These are phyloP conservation scores for Saccharum officinarum DNA, from an alignment of 176 grass and related monocot genomes.

Conservation along the genomic window DNA sequence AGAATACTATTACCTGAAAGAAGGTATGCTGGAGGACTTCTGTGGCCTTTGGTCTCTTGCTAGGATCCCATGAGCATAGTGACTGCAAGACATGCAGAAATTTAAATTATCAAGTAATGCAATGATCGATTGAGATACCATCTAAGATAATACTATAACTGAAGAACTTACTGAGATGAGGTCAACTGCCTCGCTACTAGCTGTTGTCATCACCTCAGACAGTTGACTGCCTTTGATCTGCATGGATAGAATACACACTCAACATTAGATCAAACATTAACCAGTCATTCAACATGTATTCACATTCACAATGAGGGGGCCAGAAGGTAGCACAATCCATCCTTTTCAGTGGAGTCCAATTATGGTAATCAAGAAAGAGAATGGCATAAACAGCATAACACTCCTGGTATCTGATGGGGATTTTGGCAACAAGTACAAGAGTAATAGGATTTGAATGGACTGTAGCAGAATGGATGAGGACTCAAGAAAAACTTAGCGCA, in stretches of 20 bases:
- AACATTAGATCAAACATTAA: conserved; percentile 7
- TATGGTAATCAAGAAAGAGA: background rate
- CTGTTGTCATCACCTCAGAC: conserved; percentile 61
- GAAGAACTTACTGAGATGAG: conserved; percentile 71
- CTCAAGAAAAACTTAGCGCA: conserved; percentile 4
- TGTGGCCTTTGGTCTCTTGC: conserved; percentile 84
- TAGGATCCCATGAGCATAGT: conserved; percentile 92
- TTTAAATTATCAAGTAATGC: background rate
- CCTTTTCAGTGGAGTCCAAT: background rate
- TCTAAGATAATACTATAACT: conserved; percentile 12
- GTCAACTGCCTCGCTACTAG: conserved; percentile 69
- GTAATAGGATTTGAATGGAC: background rate
- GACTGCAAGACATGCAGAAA: conserved; percentile 44
- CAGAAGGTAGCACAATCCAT: background rate
- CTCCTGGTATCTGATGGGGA: background rate
- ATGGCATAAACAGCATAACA: conserved; percentile 2
- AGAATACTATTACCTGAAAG: conserved; percentile 62
- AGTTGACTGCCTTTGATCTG: conserved; percentile 65
- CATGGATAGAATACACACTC: conserved; percentile 18
- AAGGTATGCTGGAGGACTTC: conserved; percentile 87
- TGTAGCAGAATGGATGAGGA: conserved; percentile 1
- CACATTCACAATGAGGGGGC: conserved; percentile 2
- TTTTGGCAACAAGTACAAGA: background rate
- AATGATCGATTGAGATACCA: background rate
- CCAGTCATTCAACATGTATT: background rate